Conservation (phyloP, 805 yeast genomes). For the Candida ponderosae region DNA sequence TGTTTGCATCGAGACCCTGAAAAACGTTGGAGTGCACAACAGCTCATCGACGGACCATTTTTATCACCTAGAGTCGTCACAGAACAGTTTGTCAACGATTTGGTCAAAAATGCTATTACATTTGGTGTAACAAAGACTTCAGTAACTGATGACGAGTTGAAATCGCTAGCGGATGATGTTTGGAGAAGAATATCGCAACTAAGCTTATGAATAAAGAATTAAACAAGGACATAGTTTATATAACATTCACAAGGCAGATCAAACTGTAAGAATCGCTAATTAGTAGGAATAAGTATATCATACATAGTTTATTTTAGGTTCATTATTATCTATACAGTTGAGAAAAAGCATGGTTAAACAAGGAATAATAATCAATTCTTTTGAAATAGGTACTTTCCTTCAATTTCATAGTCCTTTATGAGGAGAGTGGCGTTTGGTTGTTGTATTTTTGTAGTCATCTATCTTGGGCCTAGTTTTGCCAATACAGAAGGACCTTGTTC, state of each 20-base stretch:
- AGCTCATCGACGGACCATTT: conserved; percentile 57
- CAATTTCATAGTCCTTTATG: too few relatives aligned
- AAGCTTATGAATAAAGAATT: neutral
- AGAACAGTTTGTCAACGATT: conserved; percentile 54
- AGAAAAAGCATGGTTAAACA: too few relatives aligned
- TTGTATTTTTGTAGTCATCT: too few relatives aligned
- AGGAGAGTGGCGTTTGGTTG: too few relatives aligned
- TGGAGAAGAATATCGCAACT: conserved; percentile 37
- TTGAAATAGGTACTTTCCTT: too few relatives aligned
- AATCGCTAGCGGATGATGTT: conserved; percentile 46
- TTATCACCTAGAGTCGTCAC: conserved; percentile 70
- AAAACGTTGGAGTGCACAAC: conserved; percentile 55
- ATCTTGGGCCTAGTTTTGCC: conserved; percentile 88
- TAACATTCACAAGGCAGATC: too few relatives aligned
- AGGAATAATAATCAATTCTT: too few relatives aligned
- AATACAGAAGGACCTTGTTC: conserved; percentile 88
- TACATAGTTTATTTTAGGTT: too few relatives aligned
- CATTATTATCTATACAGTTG: too few relatives aligned
- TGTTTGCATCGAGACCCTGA: conserved; percentile 70
- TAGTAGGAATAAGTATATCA: too few relatives aligned
- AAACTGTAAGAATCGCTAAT: too few relatives aligned
- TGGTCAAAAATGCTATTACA: conserved; percentile 69
- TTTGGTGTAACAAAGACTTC: conserved; percentile 51
- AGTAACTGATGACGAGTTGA: conserved; percentile 35
- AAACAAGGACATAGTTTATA: too few relatives aligned